These are phyloP conservation scores for Neocucurbitaria cava DNA, from an alignment of 2,329 filamentous ascomycete species.

Conservation along the genomic window DNA sequence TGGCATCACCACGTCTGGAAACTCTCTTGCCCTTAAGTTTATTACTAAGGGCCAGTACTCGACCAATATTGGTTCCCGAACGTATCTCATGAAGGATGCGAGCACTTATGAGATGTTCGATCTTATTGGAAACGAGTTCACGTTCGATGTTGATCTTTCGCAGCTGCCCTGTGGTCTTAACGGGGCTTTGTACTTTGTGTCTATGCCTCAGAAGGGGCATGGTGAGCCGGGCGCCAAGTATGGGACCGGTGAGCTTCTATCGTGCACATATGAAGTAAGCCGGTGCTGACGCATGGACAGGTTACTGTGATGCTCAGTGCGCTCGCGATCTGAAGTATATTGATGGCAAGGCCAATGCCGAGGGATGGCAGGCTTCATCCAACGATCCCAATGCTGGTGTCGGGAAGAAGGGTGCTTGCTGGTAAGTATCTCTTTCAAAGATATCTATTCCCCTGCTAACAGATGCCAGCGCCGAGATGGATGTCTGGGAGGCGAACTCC, in stretches of 20 bases:
- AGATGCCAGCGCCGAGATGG: conserved; percentile 63
- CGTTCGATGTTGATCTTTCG: conserved; percentile 58
- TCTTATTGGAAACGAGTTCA: conserved; percentile 47
- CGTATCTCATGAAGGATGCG: conserved; percentile 46
- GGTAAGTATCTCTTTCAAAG: conserved; percentile 50
- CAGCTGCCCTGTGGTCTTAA: conserved; percentile 72
- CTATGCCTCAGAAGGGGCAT: conserved; percentile 62
- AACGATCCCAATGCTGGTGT: conserved; percentile 63
- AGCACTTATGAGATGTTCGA: conserved; percentile 48
- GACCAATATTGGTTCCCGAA: conserved; percentile 48
- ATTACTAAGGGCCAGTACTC: conserved; percentile 58
- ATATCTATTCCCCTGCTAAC: conserved; percentile 50
- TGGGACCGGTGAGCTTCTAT: conserved; percentile 47
- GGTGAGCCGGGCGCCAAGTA: conserved; percentile 66
- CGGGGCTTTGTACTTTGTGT: conserved; percentile 58
- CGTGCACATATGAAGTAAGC: conserved; percentile 49
- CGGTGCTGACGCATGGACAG: conserved; percentile 55
- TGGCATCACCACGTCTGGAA: conserved; percentile 60
- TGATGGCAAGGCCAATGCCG: conserved; percentile 60
- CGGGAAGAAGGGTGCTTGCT: conserved; percentile 64
- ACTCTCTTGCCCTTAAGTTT: conserved; percentile 62
- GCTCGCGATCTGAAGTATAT: conserved; percentile 57
- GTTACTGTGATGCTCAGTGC: conserved; percentile 45
- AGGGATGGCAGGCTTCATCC: conserved; percentile 59
- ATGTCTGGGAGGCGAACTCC: conserved; percentile 70